Conservation (phyloP, 2,329 filamentous ascomycete species). For the Chaetomium olivaceum region DNA sequence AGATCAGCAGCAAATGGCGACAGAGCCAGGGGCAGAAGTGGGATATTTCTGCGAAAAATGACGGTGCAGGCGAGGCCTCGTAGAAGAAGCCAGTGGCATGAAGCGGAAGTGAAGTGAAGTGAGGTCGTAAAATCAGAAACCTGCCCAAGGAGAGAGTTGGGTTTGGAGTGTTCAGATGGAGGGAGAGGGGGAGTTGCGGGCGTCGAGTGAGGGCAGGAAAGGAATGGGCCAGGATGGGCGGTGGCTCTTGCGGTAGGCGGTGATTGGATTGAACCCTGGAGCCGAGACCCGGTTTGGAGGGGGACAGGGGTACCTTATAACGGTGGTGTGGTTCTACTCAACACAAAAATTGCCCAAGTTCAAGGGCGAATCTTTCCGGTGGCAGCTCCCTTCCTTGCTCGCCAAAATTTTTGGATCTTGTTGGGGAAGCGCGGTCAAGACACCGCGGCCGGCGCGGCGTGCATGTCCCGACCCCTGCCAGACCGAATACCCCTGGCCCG, state of each 20-base stretch:
- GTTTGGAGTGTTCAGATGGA: not conserved
- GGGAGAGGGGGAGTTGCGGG: not conserved
- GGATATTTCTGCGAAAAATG: not conserved
- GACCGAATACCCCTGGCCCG: slow-evolving; percentile 15
- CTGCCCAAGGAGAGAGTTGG: slow-evolving; percentile 6
- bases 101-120: slow-evolving; percentile 5
- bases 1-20: slow-evolving; percentile 6
- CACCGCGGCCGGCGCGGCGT: slow-evolving; percentile 13
- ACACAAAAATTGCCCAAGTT: slow-evolving; percentile 25
- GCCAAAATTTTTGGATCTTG: slow-evolving; percentile 39
- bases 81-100: not conserved
- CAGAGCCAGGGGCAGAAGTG: not conserved
- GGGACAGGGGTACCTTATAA: slow-evolving; percentile 18
- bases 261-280: slow-evolving; percentile 1
- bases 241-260: not conserved
- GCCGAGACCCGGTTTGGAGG: slow-evolving; percentile 1
- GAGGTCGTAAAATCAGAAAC: not conserved
- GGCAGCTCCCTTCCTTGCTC: slow-evolving; percentile 28
- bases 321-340: slow-evolving; percentile 15
- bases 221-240: slow-evolving; percentile 1
- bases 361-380: slow-evolving; percentile 14
- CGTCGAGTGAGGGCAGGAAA: slow-evolving; percentile 1
- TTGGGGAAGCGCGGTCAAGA: slow-evolving; percentile 36
- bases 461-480: slow-evolving; percentile 26
- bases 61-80: not conserved